Evolutionary conservation across 352 stramenopile genomes (phyloP).

Genomic region (Pythium apleroticum): DNA sequence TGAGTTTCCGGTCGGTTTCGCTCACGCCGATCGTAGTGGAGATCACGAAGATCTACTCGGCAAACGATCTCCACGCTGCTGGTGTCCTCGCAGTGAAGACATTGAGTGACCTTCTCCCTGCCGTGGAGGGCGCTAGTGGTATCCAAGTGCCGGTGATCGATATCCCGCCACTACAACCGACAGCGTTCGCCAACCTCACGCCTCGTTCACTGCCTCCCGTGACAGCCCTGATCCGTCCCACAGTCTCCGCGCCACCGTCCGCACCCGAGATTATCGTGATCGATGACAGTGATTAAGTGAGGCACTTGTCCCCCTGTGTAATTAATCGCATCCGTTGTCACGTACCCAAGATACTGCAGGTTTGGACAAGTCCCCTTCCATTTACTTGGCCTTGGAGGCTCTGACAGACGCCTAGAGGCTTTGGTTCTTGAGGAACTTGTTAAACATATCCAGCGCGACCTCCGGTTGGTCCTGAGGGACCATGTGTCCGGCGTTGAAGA

Average conservation of each 20-base stretch:
- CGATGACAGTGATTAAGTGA: constrained; percentile 3
- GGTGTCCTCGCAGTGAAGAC: neutral
- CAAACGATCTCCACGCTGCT: neutral
- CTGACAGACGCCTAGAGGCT: too few relatives aligned
- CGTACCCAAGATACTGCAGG: too few relatives aligned
- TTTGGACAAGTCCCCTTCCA: too few relatives aligned
- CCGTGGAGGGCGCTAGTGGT: neutral
- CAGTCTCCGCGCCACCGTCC: neutral
- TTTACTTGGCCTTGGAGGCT: too few relatives aligned
- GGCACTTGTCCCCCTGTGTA: too few relatives aligned
- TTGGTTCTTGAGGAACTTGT: constrained; percentile 52
- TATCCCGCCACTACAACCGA: neutral
- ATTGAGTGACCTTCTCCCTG: neutral
- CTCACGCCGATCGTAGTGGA: neutral
- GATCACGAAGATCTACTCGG: neutral
- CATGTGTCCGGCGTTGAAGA: constrained; percentile 56
- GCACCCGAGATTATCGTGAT: constrained; percentile 10
- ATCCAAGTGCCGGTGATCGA: neutral
- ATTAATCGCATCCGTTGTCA: too few relatives aligned
- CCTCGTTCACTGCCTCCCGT: neutral
- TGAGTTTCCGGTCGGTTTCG: neutral
- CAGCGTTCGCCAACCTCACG: neutral
- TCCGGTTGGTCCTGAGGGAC: constrained; percentile 46
- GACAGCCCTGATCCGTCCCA: neutral
- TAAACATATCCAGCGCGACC: constrained; percentile 51